phyloP scores from a whole-genome alignment of 345 rosid species.

The Hevea brasiliensis region DNA sequence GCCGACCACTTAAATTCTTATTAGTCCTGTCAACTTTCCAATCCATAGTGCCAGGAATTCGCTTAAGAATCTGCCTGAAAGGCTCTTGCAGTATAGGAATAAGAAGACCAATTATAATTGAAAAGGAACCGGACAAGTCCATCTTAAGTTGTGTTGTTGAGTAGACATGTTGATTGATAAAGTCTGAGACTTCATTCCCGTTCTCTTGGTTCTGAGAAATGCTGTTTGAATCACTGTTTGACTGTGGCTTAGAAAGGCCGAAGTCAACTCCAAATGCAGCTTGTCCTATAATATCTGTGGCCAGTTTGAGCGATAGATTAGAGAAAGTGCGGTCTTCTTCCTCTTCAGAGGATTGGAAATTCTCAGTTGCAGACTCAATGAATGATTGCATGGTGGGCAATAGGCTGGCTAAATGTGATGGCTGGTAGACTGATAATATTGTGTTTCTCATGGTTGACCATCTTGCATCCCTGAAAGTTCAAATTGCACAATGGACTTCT shows the following conservation, averaged over 20 bases:
- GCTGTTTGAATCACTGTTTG: slow-evolving; percentile 23
- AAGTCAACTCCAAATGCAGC: slow-evolving; percentile 87
- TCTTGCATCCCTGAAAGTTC: slow-evolving; percentile 60
- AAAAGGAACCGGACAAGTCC: slow-evolving; percentile 81
- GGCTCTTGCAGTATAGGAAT: slow-evolving; percentile 83
- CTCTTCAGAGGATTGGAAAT: slow-evolving; percentile 38
- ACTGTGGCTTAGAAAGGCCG: slow-evolving; percentile 54
- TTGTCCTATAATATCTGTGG: slow-evolving; percentile 87
- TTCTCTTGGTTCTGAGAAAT: slow-evolving; percentile 16
- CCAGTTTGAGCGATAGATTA: slow-evolving; percentile 67
- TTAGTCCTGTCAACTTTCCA: slow-evolving; percentile 72
- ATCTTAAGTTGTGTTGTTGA: slow-evolving; percentile 92
- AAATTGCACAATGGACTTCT: not conserved
- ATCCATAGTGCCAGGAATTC: slow-evolving; percentile 89
- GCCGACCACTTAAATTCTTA: slow-evolving; percentile 48
- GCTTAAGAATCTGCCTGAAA: slow-evolving; percentile 72
- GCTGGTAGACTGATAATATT: slow-evolving; percentile 78
- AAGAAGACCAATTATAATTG: slow-evolving; percentile 71
- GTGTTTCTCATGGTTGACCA: slow-evolving; percentile 93
- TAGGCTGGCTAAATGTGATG: slow-evolving; percentile 76
- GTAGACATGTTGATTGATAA: slow-evolving; percentile 79
- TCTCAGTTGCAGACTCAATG: slow-evolving; percentile 59
- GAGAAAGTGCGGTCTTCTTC: slow-evolving; percentile 61
- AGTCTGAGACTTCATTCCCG: slow-evolving; percentile 52
- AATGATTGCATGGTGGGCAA: slow-evolving; percentile 73